Base-by-base conservation (phyloP, 2,329 filamentous ascomycete species). In the Penicillium freii region DNA sequence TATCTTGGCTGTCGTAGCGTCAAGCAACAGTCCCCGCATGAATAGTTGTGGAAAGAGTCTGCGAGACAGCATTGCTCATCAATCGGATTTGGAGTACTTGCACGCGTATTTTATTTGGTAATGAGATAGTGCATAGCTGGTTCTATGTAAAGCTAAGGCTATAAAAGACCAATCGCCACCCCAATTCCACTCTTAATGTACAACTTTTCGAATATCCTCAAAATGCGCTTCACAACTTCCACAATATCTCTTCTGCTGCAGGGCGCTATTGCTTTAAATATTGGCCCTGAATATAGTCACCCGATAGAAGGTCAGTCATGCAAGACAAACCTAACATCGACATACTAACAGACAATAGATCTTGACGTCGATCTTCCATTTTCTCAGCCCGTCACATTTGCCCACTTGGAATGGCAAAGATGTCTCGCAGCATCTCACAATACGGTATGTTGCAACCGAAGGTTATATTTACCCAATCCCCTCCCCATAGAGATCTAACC, bases 301-400 rank as follows among this genome's bases (percentile, higher is more conserved):
- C 59, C 65, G 1, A 59, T 68, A 10, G 65, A 69, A 53, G 63
- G 61, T 63, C 38, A 21, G 21, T 38, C 19, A 10, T 23, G 5
- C 7, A 21, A 43, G 15, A 36, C 7, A 5, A 23, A 4, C 3
- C 29, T 4, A 27, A 23, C 8, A 38, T 36, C 19, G 5, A 29
- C 17, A 15, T 45, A 29, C 44, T 51, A 44, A 36, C 11, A 33
- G 9, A 21, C 21, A 31, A 33, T 36, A 66, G 63, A 70, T 40
- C 66, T 70, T 15, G 66, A 69, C 54, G 66, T 65, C 34, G 67
- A 70, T 36, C 68, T 69, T 5, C 68, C 68, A 19, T 70, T 70
- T 42, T 69, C 66, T 4, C 67, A 70, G 44, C 66, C 67, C 4
- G 68, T 70, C 15, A 70, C 67, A 17, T 70, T 70, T 46, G 67